Conservation (phyloP, 192 early-diverging fungal species). For the Phycomyces nitens region DNA sequence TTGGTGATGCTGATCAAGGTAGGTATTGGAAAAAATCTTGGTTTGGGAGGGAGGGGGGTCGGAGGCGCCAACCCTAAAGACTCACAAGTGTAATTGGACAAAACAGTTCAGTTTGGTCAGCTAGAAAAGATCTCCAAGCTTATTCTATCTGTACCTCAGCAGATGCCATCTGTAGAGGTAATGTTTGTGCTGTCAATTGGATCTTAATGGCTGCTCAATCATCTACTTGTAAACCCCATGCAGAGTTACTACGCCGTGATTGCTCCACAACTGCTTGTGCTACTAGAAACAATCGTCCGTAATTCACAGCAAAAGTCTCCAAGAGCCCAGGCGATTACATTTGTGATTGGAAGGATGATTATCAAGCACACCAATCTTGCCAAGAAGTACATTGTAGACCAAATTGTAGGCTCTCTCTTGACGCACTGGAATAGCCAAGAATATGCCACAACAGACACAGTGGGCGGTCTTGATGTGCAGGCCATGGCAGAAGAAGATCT, state of each 20-base stretch:
- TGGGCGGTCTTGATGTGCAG: slow-evolving; percentile 36
- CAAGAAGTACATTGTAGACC: slow-evolving; percentile 47
- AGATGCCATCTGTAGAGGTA: slow-evolving; percentile 55
- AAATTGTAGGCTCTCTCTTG: slow-evolving; percentile 37
- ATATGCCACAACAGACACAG: background rate
- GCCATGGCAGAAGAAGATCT: slow-evolving; percentile 44
- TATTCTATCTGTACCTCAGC: slow-evolving; percentile 54
- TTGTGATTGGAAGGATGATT: slow-evolving; percentile 49
- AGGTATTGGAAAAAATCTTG: too few relatives aligned
- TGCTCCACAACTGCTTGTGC: slow-evolving; percentile 42
- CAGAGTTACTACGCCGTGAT: slow-evolving; percentile 50
- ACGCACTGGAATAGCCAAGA: slow-evolving; percentile 33
- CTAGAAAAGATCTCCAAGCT: slow-evolving; percentile 57
- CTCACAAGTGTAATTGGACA: too few relatives aligned
- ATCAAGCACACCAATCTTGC: slow-evolving; percentile 45
- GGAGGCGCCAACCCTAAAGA: too few relatives aligned
- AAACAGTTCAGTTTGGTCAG: slow-evolving; percentile 46
- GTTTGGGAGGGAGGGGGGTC: too few relatives aligned
- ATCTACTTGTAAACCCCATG: background rate
- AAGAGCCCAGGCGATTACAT: slow-evolving; percentile 41
- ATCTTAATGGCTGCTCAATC: background rate
- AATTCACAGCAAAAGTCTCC: slow-evolving; percentile 16
- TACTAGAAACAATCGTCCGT: slow-evolving; percentile 2
- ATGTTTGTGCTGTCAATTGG: background rate
- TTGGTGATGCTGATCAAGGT: slow-evolving; percentile 50